Base-by-base conservation (phyloP, 495 filamentous ascomycete species). In the Bacidia gigantensis region DNA sequence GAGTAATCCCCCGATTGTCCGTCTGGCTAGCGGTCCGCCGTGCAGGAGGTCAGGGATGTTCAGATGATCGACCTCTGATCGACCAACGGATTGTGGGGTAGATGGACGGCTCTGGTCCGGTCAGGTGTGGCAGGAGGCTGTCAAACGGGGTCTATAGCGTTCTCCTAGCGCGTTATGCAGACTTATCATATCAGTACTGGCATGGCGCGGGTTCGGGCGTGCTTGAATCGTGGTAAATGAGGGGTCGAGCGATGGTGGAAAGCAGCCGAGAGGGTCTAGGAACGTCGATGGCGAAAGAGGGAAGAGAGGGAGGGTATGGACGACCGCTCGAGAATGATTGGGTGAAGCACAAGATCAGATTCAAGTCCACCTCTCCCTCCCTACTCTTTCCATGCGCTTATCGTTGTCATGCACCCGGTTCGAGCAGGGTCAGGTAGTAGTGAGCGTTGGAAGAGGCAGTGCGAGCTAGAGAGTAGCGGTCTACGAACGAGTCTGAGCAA, bases 21-120 rank as follows among this genome's bases (percentile, higher is more conserved):
- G n/a, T n/a, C n/a, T n/a, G n/a, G n/a, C n/a, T n/a, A n/a, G n/a
- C n/a, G 39, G 22, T 45, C 50, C 50, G 50, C 39, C 24, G 39
- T 45, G 50, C 50, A 52, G 47, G 18, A 12, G n/a, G 32, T 50
- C 47, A 50, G 47, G 47, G 26, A 29, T 50, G 47, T 35, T 22
- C 47, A 50, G 26, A 50, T 50, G 47, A 50, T 50, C 47, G 47
- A 44, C 41, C 20, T 7, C 29, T 61, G 56, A 58, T 58, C 56
- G 14, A 17, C 58, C 44, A 5, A 17, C 20, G 20, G 41, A 9
- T n/a, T 17, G 56, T 49, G 56, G 56, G 58, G 58, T 35, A 50
- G 55, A 41, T 26, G 17, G 25, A 23, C 18, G n/a, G 43, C 1
- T 52, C 26, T 40, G 26, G 11, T 20, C 29, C 40, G 21, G 51